These are phyloP conservation scores for Blastomyces silverae DNA, from an alignment of 2,329 filamentous ascomycete species.

Conservation along the genomic window DNA sequence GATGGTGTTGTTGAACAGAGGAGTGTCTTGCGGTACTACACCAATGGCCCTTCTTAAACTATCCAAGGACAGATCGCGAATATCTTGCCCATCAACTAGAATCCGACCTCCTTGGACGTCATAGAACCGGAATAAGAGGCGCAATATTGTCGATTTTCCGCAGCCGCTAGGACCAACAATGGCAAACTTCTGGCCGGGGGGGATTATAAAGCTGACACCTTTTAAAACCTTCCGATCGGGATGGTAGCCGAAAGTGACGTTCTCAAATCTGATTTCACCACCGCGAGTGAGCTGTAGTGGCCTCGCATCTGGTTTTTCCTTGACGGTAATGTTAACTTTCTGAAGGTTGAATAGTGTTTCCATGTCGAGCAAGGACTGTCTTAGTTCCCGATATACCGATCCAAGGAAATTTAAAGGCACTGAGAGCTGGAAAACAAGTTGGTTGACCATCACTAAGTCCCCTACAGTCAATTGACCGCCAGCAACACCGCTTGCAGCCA, in stretches of 20 bases:
- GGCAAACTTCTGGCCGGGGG: slow-evolving; percentile 91
- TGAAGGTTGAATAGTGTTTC: slow-evolving; percentile 96
- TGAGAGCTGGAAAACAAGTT: slow-evolving; percentile 95
- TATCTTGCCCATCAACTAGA: slow-evolving; percentile 85
- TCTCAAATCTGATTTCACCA: slow-evolving; percentile 88
- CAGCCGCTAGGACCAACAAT: slow-evolving; percentile 93
- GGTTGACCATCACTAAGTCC: slow-evolving; percentile 97
- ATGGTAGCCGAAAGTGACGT: slow-evolving; percentile 90
- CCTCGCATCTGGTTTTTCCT: slow-evolving; percentile 67
- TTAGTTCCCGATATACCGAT: slow-evolving; percentile 92
- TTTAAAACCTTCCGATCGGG: slow-evolving; percentile 78
- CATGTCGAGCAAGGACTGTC: slow-evolving; percentile 95
- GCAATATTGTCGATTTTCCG: slow-evolving; percentile 88
- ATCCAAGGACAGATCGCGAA: slow-evolving; percentile 73
- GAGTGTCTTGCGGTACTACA: slow-evolving; percentile 94
- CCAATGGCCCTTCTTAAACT: slow-evolving; percentile 80
- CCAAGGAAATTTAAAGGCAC: slow-evolving; percentile 96
- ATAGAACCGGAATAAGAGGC: slow-evolving; percentile 89
- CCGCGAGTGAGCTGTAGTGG: slow-evolving; percentile 65
- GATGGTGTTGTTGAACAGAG: slow-evolving; percentile 93
- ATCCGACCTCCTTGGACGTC: slow-evolving; percentile 81
- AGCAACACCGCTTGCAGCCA: slow-evolving; percentile 84
- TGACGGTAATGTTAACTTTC: slow-evolving; percentile 86
- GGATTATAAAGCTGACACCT: slow-evolving; percentile 79
- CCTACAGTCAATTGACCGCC: slow-evolving; percentile 77